Evolutionary conservation across 2,329 filamentous ascomycete species (phyloP).

Genomic region (Aspergillus udagawae): DNA sequence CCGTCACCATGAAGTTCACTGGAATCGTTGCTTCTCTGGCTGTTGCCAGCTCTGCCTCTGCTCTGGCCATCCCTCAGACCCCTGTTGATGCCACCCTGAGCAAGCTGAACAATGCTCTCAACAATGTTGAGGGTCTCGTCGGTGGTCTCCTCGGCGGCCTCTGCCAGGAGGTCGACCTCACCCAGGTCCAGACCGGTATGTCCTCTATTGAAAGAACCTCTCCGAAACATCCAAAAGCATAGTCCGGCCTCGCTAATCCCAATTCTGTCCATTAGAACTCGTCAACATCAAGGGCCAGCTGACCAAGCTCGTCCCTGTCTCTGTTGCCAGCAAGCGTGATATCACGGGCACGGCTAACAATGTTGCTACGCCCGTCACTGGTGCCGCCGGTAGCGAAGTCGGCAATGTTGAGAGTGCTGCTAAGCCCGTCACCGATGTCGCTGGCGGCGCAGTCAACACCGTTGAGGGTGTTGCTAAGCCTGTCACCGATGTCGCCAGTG

Average conservation of each 20-base stretch:
- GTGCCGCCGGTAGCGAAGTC: neutral
- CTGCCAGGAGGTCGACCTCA: constrained; percentile 4
- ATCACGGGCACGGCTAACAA: constrained; percentile 1
- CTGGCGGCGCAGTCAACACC: neutral
- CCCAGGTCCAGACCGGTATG: constrained; percentile 8
- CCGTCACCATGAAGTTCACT: constrained; percentile 35
- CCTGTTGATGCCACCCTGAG: constrained; percentile 5
- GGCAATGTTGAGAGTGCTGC: neutral
- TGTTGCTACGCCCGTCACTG: neutral
- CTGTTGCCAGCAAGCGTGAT: constrained; percentile 6
- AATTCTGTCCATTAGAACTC: constrained; percentile 5
- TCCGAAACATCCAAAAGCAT: neutral
- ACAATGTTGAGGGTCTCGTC: constrained; percentile 14
- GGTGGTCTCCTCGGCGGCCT: constrained; percentile 7
- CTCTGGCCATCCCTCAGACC: constrained; percentile 24
- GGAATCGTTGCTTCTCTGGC: constrained; percentile 30
- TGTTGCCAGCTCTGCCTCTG: constrained; percentile 26
- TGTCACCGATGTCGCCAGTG: constrained; percentile 2
- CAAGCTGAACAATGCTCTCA: constrained; percentile 12
- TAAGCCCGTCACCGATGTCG: neutral
- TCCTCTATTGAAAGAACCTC: neutral
- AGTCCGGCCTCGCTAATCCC: neutral
- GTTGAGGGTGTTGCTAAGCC: neutral
- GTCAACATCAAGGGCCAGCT: constrained; percentile 12
- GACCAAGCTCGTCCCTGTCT: constrained; percentile 1